A percentile compares a stretch with the other conserved stretches of the same genome.
Conservation (phyloP, 2,329 filamentous ascomycete genomes). For the Lasiodiplodia theobromae region DNA sequence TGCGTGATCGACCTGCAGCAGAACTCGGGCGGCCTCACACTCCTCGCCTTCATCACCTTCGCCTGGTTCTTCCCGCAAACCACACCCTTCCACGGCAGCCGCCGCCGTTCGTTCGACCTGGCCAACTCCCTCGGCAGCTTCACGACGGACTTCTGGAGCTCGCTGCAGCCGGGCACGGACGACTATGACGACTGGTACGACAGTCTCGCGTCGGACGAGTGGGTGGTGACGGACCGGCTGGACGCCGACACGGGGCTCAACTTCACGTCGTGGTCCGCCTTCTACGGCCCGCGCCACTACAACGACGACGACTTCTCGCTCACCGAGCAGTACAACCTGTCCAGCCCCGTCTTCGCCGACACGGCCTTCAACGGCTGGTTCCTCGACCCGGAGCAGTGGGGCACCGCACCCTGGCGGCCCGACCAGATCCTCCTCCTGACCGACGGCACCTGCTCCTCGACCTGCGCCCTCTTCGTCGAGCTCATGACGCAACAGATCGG, state of each 20-base stretch:
- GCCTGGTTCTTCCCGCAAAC: constrained; percentile 35
- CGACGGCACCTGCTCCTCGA: constrained; percentile 63
- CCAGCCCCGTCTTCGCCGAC: constrained; percentile 25
- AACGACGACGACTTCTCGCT: constrained; percentile 49
- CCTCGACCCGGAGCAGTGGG: not conserved
- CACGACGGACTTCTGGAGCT: constrained; percentile 19
- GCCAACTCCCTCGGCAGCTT: constrained; percentile 35
- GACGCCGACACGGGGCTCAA: constrained; percentile 38
- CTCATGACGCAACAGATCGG: constrained; percentile 57
- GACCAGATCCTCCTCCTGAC: constrained; percentile 50
- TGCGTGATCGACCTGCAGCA: constrained; percentile 65
- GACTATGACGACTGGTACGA: constrained; percentile 34
- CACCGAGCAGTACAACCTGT: constrained; percentile 36
- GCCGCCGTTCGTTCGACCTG: constrained; percentile 35
- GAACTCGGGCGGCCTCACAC: constrained; percentile 39
- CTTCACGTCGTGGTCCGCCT: constrained; percentile 53
- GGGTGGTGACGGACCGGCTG: constrained; percentile 36
- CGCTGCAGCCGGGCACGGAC: constrained; percentile 19
- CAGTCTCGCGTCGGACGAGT: constrained; percentile 30
- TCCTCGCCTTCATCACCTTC: constrained; percentile 36
- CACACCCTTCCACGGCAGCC: constrained; percentile 37
- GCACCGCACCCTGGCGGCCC: constrained; percentile 41
- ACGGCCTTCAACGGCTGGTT: constrained; percentile 9
- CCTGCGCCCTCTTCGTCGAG: constrained; percentile 62
- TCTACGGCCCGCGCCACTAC: constrained; percentile 49